phyloP scores from a whole-genome alignment of 768 basidiomycete genomes.

The Rhodosporidiobolus sp. region DNA sequence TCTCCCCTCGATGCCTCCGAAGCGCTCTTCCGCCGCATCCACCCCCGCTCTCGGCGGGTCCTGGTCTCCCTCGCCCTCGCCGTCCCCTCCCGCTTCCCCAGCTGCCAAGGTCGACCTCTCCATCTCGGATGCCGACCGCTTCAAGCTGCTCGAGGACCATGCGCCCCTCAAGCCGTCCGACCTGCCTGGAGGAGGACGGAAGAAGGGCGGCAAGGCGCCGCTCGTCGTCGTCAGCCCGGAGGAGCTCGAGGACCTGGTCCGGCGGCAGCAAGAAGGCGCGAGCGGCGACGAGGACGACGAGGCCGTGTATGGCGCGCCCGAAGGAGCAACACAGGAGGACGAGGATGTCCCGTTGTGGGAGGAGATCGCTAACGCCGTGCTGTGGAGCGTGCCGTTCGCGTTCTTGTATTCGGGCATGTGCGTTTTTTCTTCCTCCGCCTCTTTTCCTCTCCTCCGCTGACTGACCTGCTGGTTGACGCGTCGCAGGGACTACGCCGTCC shows the following conservation, averaged over 20 bases:
- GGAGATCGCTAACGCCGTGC: constrained; percentile 30
- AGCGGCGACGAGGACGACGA: neutral
- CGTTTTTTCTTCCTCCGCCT: constrained; percentile 4
- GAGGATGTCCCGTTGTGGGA: constrained; percentile 35
- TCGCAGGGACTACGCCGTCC: constrained; percentile 34
- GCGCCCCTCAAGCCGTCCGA: constrained; percentile 8
- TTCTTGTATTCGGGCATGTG: constrained; percentile 38
- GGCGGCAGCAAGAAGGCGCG: constrained; percentile 2
- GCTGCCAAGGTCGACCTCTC: constrained; percentile 8
- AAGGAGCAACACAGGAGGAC: constrained; percentile 1
- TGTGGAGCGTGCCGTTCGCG: constrained; percentile 37
- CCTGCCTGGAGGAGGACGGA: neutral
- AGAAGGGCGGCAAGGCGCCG: constrained; percentile 12
- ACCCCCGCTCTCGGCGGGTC: neutral
- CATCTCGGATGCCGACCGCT: constrained; percentile 24
- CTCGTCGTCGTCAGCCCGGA: constrained; percentile 32
- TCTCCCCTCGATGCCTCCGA: too few species aligned
- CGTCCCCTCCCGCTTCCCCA: constrained; percentile 5
- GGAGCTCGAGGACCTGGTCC: constrained; percentile 24
- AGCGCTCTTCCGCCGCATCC: too few species aligned
- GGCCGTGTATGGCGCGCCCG: constrained; percentile 28
- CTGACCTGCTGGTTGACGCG: neutral
- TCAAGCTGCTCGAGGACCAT: constrained; percentile 24
- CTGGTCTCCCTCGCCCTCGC: constrained; percentile 23
- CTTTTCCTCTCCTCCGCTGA: neutral